Base-by-base conservation (phyloP, 2,329 filamentous ascomycete species). In the Neofusicoccum cordaticola region DNA sequence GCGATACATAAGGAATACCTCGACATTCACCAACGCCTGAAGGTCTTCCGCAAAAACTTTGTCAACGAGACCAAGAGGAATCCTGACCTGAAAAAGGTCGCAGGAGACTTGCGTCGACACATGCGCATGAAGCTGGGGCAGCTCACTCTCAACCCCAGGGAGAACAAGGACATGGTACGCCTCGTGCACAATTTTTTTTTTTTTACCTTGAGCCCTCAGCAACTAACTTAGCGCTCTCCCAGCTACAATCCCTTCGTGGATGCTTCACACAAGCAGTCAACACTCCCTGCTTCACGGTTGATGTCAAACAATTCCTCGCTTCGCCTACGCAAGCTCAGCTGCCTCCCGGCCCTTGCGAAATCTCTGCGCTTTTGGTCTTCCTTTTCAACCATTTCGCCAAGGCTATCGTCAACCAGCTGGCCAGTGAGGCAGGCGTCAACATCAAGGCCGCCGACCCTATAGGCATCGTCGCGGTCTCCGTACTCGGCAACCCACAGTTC, bases 331-430 rank as follows among this genome's bases (percentile, higher is more conserved):
- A 63, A n/a, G 13, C 37, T 4, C 48, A 53, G 12, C 39, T 63
- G 9, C 48, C 61, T 3, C 61, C 47, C 15, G 61, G 61, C 17
- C 61, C 61, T 27, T 63, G 39, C 42, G 39, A 63, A 17, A 34
- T 51, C 7, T 39, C 37, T 60, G 69, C 71, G n/a, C 70, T 77
- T 48, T 68, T 78, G 4, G 67, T 96, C 31, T 96, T 93, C 73
- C 83, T 92, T 1, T 82, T 96, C 64, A 93, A 91, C 70, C 87
- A 90, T 58, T 88, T 93, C 68, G 82, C 89, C 69, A 96, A 96
- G 76, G 82, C 82, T 48, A 82, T 93, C 64, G 83, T 95, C 66
- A 85, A 83, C 52, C 90, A 93, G 68, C 77, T 82, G 57, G 75
- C 76, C 34, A 70, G 71, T 52, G 79, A 81, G 67, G 75, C 72